Evolutionary conservation across 169 alveolate genomes (phyloP).

Genomic region (Plasmodium inui): DNA sequence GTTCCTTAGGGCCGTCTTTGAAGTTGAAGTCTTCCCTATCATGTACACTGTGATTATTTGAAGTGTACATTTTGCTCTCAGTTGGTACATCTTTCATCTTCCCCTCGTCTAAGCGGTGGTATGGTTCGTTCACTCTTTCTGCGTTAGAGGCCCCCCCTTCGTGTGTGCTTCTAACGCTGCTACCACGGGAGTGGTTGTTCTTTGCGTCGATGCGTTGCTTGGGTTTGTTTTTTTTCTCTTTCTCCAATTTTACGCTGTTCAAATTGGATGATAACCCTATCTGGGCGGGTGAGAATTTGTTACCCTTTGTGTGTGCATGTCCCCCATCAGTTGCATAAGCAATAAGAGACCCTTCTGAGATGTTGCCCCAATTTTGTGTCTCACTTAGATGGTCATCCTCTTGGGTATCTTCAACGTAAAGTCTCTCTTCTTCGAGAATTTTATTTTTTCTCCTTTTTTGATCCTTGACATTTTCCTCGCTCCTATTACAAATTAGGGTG

Average conservation of each 20-base stretch:
- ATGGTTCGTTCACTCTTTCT: background rate
- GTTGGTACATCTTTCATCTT: background rate
- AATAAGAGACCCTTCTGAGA: background rate
- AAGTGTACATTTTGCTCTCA: background rate
- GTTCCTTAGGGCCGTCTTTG: background rate
- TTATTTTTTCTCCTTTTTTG: background rate
- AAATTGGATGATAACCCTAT: background rate
- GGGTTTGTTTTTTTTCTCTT: background rate
- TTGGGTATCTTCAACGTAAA: background rate
- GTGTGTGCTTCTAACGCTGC: background rate
- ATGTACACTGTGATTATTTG: background rate
- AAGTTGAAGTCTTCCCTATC: background rate
- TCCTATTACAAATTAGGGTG: background rate
- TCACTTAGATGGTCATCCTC: background rate
- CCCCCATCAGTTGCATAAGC: background rate
- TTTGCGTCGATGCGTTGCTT: background rate
- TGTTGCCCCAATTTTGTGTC: background rate
- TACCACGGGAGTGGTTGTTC: background rate
- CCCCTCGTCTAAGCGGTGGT: background rate
- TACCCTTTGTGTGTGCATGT: background rate
- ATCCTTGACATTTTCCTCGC: background rate
- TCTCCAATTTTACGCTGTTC: background rate
- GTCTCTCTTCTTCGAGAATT: background rate
- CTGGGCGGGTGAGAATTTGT: background rate
- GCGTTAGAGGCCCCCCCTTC: background rate